Conservation (phyloP, 1,139 yeast species). For the Petasospora rhodanensis region DNA sequence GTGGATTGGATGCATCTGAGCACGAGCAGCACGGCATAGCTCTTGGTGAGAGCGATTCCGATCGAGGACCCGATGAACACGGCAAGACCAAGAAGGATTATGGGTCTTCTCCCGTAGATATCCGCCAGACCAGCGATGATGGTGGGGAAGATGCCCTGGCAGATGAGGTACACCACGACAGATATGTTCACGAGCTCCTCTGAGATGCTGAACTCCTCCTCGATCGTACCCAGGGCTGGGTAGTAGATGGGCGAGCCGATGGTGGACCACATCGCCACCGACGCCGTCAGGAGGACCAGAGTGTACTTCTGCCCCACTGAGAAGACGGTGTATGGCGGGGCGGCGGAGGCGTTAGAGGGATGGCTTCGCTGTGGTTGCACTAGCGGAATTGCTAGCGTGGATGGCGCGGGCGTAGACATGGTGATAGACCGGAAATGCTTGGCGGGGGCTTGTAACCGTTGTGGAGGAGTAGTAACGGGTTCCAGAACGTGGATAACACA, state of each 20-base stretch:
- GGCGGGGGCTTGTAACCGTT: no score
- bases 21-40: conserved; percentile 49
- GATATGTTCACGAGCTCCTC: conserved; percentile 58
- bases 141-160: conserved; percentile 70
- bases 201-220: conserved; percentile 45
- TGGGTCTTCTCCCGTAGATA: conserved; percentile 63
- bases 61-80: conserved; percentile 54
- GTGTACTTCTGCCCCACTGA: conserved; percentile 31
- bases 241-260: conserved; percentile 67
- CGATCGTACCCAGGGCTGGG: conserved; percentile 60
- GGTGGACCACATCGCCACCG: conserved; percentile 54
- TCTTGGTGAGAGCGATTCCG: conserved; percentile 54
- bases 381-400: no score
- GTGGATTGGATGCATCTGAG: conserved; percentile 65
- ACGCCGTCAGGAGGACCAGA: conserved; percentile 38
- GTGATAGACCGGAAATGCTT: no score
- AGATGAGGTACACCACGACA: conserved; percentile 64
- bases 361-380: no score
- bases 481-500: no score
- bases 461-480: no score
- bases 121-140: conserved; percentile 65
- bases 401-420: no score
- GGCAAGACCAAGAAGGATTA: conserved; percentile 46
- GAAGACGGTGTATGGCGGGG: conserved; percentile 29
- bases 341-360: no score